A percentile compares a stretch with the other conserved stretches of the same genome.
Evolutionary conservation across 306 rosid genomes (phyloP).

Genomic region (Geum urbanum): DNA sequence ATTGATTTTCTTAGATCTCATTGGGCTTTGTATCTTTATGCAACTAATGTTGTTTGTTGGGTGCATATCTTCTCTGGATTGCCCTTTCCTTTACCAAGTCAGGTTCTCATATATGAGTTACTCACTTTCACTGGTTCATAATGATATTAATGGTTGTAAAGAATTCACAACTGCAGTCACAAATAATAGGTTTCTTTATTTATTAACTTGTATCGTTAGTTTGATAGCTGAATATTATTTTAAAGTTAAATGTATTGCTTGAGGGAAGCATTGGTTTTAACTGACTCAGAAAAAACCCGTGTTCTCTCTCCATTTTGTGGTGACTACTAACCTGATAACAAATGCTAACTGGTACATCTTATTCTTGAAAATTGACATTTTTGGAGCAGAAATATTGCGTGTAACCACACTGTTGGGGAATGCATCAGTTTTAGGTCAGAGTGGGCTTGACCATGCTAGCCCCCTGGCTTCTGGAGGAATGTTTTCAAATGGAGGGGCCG

Average conservation of each 20-base stretch:
- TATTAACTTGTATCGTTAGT: conserved; percentile 4
- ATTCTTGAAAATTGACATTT: conserved; percentile 98
- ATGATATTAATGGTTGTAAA: background rate
- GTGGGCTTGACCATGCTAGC: conserved; percentile 99
- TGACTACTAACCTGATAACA: conserved; percentile 93
- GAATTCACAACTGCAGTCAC: conserved; percentile 6
- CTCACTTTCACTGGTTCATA: background rate
- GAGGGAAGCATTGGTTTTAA: conserved; percentile 51
- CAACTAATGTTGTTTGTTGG: background rate
- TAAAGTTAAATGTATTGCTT: conserved; percentile 40
- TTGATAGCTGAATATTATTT: conserved; percentile 24
- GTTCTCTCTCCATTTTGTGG: conserved; percentile 77
- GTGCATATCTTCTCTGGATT: background rate
- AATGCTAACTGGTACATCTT: conserved; percentile 99
- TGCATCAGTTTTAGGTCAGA: conserved; percentile 99
- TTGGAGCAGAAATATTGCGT: conserved; percentile 99
- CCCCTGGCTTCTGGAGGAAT: conserved; percentile 98
- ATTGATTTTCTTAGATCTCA: conserved; percentile 1
- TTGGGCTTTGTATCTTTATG: background rate
- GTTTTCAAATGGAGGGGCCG: conserved; percentile 87
- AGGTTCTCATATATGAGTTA: background rate
- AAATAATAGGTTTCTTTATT: conserved; percentile 4
- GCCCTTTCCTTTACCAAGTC: background rate
- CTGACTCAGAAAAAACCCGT: conserved; percentile 73
- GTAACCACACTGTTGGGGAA: conserved; percentile 99